Base-by-base conservation (phyloP, 140 eudicot genomes). In the Cichorium intybus region DNA sequence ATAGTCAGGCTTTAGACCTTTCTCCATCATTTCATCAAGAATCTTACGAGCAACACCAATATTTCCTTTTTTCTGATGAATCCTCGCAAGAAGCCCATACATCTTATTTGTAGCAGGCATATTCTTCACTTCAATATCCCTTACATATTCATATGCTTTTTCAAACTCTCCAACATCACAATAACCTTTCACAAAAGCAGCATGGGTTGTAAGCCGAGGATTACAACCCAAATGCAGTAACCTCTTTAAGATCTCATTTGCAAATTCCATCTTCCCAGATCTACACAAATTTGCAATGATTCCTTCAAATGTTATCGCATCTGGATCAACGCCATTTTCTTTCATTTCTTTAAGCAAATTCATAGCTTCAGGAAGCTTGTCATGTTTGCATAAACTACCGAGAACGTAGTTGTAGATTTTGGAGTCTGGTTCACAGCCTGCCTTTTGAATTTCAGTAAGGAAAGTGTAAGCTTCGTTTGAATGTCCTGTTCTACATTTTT, bases 1-100 rank as follows among this genome's bases (percentile, higher is more conserved):
- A 74, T 29, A 74, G 28, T 84, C 68, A 14, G 97, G 97, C 73
- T 75, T 84, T 15, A 87, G 23, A 64, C 84, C 83, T 70, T 77
- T 87, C 43, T 80, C 90, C 88, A 87, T 81, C 97, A 90, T 87
- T 62, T 87, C 94, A 62, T 69, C 10, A 53, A 90, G 73, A 68
- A 78, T 74, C 52, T 71, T 69, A 17, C 28, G 56, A 23, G 95
- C 87, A 73, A 46, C 68, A 29, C 66, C 64, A 29, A 78, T 35
- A 58, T 82, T 72, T 34, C 95, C 95, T 11, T 80, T 75, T 22
- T 46, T 58, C 28, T 43, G 75, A 59, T 87, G 83, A 60, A 84
- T 79, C 24, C 80, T 64, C 1, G 84, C 95, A 54, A 90, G 76
- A 53, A 87, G 65, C 64, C 86, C 80, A 59, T 84, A 84, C 73